Percentiles rank a stretch among this genome's conserved stretches.
phyloP scores from a whole-genome alignment of 179 eudicot species.

The Actinidia arguta region DNA sequence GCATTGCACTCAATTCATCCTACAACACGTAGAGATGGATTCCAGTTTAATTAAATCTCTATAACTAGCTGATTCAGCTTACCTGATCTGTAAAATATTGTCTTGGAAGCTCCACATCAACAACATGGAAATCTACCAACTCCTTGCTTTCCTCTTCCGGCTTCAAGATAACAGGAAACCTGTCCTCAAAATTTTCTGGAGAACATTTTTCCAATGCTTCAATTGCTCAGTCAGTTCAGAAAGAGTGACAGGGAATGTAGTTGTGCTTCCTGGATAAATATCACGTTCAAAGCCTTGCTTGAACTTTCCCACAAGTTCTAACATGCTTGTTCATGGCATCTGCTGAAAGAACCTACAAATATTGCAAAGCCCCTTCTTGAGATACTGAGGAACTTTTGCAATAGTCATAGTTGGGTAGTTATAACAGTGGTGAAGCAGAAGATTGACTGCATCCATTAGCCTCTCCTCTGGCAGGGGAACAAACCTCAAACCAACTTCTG shows the following conservation, averaged over 20 bases:
- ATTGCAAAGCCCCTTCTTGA: slow-evolving; percentile 98
- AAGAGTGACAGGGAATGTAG: slow-evolving; percentile 87
- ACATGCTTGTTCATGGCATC: slow-evolving; percentile 99
- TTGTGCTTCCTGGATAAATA: slow-evolving; percentile 91
- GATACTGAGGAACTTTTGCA: slow-evolving; percentile 98
- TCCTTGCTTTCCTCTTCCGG: slow-evolving; percentile 98
- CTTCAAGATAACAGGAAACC: slow-evolving; percentile 97
- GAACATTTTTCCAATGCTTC: slow-evolving; percentile 97
- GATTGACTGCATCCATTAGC: slow-evolving; percentile 94
- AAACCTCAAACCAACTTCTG: slow-evolving; percentile 98
- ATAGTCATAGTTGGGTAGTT: slow-evolving; percentile 98
- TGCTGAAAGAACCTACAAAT: slow-evolving; percentile 98
- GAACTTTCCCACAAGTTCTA: slow-evolving; percentile 90
- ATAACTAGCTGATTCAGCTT: slow-evolving; percentile 2
- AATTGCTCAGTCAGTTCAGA: slow-evolving; percentile 88
- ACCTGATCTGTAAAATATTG: slow-evolving; percentile 98
- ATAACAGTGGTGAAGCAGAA: slow-evolving; percentile 94
- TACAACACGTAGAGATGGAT: neutral
- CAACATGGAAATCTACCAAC: slow-evolving; percentile 95
- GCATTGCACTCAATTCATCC: neutral
- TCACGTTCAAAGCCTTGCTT: slow-evolving; percentile 97
- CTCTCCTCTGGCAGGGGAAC: slow-evolving; percentile 99
- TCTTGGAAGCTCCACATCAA: slow-evolving; percentile 97
- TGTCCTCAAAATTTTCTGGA: slow-evolving; percentile 98
- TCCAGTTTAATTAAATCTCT: neutral